These are phyloP conservation scores for Solanum paucissectum DNA, from an alignment of 257 asterid genomes.

Conservation along the genomic window DNA sequence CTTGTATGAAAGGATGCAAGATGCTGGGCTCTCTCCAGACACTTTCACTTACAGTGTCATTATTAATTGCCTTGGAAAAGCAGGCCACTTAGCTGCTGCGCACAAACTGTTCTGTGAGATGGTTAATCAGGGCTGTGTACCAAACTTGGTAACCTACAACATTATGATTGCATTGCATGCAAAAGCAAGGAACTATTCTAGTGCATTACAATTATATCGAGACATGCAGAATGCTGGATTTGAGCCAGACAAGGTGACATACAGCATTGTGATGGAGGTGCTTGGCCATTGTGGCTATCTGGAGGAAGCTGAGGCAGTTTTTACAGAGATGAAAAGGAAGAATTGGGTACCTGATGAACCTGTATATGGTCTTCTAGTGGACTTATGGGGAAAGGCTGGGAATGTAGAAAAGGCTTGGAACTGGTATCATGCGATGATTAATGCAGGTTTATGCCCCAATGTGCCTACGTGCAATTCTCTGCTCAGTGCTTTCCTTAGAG, in stretches of 20 bases:
- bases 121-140: constrained; percentile 80
- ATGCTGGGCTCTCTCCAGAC: constrained; percentile 89
- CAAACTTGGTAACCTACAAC: constrained; percentile 80
- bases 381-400: constrained; percentile 89
- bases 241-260: constrained; percentile 89
- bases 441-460: constrained; percentile 72
- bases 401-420: constrained; percentile 82
- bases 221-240: constrained; percentile 94
- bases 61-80: constrained; percentile 92
- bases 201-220: constrained; percentile 69
- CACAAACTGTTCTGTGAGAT: constrained; percentile 76
- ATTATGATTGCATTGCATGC: constrained; percentile 93
- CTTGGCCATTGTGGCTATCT: constrained; percentile 91
- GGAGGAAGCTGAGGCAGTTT: constrained; percentile 88
- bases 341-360: constrained; percentile 99
- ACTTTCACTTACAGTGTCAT: constrained; percentile 97
- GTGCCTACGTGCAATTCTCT: constrained; percentile 94
- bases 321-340: constrained; percentile 72
- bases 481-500: constrained; percentile 87
- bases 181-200: constrained; percentile 81
- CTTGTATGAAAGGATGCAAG: constrained; percentile 86
- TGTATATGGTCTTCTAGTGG: constrained; percentile 86
- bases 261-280: constrained; percentile 94
- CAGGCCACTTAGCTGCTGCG: constrained; percentile 77
- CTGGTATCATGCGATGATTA: constrained; percentile 84